These are phyloP conservation scores for Talaromyces rugulosus DNA, from an alignment of 2,329 filamentous ascomycete genomes.

Conservation along the genomic window DNA sequence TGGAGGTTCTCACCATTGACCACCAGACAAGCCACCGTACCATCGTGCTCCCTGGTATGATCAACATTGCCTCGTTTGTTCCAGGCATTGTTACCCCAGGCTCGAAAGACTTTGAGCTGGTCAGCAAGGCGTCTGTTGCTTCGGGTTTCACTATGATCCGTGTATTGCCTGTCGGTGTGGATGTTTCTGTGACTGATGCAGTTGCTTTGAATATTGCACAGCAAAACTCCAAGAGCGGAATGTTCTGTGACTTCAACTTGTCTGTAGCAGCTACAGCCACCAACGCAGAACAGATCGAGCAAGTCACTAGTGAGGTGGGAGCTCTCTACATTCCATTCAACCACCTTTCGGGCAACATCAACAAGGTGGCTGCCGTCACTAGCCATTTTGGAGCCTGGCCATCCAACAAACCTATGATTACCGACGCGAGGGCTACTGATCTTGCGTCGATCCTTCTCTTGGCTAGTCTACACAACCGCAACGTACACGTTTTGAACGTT, in stretches of 20 bases:
- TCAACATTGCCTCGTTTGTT: constrained; percentile 78
- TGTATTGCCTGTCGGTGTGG: constrained; percentile 70
- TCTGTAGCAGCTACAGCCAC: constrained; percentile 69
- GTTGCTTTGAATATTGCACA: constrained; percentile 68
- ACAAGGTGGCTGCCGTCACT: constrained; percentile 74
- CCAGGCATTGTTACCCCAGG: constrained; percentile 63
- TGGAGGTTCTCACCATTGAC: constrained; percentile 78
- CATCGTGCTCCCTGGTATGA: constrained; percentile 66
- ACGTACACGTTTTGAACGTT: constrained; percentile 74
- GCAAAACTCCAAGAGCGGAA: constrained; percentile 62
- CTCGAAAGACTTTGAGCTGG: constrained; percentile 63
- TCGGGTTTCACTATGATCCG: constrained; percentile 77
- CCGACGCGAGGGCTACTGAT: constrained; percentile 75
- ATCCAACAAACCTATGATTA: constrained; percentile 72
- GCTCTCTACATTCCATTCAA: constrained; percentile 82
- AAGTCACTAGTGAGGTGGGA: constrained; percentile 68
- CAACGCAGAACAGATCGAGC: constrained; percentile 71
- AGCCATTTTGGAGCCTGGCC: constrained; percentile 77
- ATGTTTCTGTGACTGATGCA: constrained; percentile 69
- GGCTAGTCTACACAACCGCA: constrained; percentile 71
- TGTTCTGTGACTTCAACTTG: constrained; percentile 75
- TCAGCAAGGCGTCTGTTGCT: constrained; percentile 69
- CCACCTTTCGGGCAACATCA: constrained; percentile 74
- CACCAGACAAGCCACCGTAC: constrained; percentile 86
- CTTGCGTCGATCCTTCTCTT: constrained; percentile 75